These are phyloP conservation scores for Plasmodium blacklocki DNA, from an alignment of 169 alveolate genomes.

Conservation along the genomic window DNA sequence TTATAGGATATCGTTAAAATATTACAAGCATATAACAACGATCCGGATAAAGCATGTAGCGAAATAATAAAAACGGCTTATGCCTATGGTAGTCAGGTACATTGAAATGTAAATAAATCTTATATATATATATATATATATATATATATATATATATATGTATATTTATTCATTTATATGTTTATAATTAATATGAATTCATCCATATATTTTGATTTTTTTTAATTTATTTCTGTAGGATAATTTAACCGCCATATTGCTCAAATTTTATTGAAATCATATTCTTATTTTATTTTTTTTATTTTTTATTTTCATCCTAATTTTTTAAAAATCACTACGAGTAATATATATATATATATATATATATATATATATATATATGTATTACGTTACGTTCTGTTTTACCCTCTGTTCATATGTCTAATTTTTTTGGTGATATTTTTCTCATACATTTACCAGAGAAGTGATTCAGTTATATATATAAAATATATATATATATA, in stretches of 20 bases:
- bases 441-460: too few relatives aligned
- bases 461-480: too few relatives aligned
- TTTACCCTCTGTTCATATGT: too few relatives aligned
- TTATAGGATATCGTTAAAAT: slow-evolving; percentile 58
- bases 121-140: not conserved
- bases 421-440: too few relatives aligned
- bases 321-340: not conserved
- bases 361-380: too few relatives aligned
- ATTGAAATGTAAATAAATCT: too few relatives aligned
- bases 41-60: slow-evolving; percentile 76
- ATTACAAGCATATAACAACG: slow-evolving; percentile 46
- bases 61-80: slow-evolving; percentile 72
- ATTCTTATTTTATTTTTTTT: too few relatives aligned
- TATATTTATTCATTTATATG: slow-evolving; percentile 1
- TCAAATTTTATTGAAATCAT: slow-evolving; percentile 24
- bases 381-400: too few relatives aligned
- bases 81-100: slow-evolving; percentile 73
- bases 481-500: too few relatives aligned
- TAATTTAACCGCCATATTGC: slow-evolving; percentile 65
- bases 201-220: not conserved
- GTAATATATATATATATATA: not conserved
- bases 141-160: not conserved
- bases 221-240: slow-evolving; percentile 14
- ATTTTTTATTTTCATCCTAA: too few relatives aligned
- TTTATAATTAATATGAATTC: not conserved